These are phyloP conservation scores for Globisporangium apiculatum DNA, from an alignment of 352 stramenopile species.

Conservation along the genomic window DNA sequence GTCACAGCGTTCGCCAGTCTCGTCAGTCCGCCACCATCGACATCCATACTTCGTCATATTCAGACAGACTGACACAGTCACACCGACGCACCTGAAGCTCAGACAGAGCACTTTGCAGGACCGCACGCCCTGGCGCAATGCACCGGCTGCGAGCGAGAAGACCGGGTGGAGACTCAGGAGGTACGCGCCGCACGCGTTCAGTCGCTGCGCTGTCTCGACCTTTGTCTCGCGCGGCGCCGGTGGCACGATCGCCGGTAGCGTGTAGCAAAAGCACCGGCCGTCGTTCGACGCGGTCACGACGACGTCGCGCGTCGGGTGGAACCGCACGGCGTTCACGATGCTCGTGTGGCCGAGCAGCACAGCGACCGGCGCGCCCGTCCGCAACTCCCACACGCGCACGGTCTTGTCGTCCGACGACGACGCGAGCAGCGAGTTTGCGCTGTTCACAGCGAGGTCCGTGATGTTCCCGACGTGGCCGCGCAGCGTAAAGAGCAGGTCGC, in stretches of 20 bases:
- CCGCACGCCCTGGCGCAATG: conserved; percentile 33
- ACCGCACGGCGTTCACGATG: conserved; percentile 81
- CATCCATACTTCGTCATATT: too few relatives aligned
- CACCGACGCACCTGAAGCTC: conserved; percentile 30
- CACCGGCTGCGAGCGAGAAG: conserved; percentile 64
- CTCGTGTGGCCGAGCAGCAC: conserved; percentile 84
- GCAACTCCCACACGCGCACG: conserved; percentile 83
- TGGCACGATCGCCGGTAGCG: conserved; percentile 63
- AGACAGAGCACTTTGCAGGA: conserved; percentile 74
- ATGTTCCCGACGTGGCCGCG: conserved; percentile 86
- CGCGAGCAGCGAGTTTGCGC: conserved; percentile 69
- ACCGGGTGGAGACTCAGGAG: conserved; percentile 75
- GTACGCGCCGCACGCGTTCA: conserved; percentile 66
- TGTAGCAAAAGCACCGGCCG: conserved; percentile 88
- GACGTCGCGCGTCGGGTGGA: conserved; percentile 82
- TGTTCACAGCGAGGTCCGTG: conserved; percentile 85
- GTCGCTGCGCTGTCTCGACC: conserved; percentile 68
- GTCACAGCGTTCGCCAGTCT: too few relatives aligned
- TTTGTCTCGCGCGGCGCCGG: conserved; percentile 55
- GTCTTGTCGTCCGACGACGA: conserved; percentile 88
- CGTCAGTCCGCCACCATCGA: too few relatives aligned
- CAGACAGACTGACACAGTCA: background rate
- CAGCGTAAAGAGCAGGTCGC: conserved; percentile 74
- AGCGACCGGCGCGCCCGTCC: conserved; percentile 71
- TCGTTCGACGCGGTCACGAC: conserved; percentile 92